phyloP scores from a whole-genome alignment of 2,329 filamentous ascomycete species.

The Myriosclerotinia curreyana region DNA sequence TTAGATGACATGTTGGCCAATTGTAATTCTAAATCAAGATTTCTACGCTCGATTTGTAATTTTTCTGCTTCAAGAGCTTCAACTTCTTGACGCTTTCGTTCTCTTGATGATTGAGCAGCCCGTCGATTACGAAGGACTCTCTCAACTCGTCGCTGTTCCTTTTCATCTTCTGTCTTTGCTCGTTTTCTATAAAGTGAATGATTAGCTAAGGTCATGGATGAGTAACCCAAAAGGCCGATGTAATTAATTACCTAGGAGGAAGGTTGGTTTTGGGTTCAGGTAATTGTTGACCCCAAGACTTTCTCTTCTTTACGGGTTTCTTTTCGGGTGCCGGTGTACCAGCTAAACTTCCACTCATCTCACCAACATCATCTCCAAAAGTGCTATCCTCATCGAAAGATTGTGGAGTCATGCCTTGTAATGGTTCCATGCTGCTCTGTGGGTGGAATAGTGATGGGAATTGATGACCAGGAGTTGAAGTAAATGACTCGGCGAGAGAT shows the following conservation, averaged over 20 bases:
- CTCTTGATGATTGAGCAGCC: constrained; percentile 92
- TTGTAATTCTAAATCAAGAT: constrained; percentile 65
- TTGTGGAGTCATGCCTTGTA: constrained; percentile 38
- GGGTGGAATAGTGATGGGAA: constrained; percentile 37
- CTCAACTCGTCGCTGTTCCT: constrained; percentile 96
- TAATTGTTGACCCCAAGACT: constrained; percentile 97
- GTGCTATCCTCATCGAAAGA: constrained; percentile 39
- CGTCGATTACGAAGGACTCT: constrained; percentile 94
- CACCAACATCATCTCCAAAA: constrained; percentile 32
- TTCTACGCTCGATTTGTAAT: constrained; percentile 64
- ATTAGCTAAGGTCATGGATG: constrained; percentile 28
- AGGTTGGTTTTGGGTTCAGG: constrained; percentile 96
- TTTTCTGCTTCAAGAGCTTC: constrained; percentile 73
- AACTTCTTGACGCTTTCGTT: constrained; percentile 63
- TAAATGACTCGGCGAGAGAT: constrained; percentile 38
- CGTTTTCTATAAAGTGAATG: constrained; percentile 65
- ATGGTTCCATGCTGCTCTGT: constrained; percentile 33
- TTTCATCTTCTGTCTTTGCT: constrained; percentile 97
- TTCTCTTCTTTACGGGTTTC: constrained; percentile 86
- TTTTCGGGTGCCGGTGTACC: constrained; percentile 49
- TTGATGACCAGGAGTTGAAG: constrained; percentile 37
- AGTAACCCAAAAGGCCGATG: constrained; percentile 7
- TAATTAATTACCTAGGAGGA: constrained; percentile 68
- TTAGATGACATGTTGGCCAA: constrained; percentile 43
- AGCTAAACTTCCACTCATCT: constrained; percentile 27